A percentile compares a stretch with the other conserved stretches of the same genome.
Conservation (phyloP, 108 stramenopile genomes). For the Nitzschia palea region DNA sequence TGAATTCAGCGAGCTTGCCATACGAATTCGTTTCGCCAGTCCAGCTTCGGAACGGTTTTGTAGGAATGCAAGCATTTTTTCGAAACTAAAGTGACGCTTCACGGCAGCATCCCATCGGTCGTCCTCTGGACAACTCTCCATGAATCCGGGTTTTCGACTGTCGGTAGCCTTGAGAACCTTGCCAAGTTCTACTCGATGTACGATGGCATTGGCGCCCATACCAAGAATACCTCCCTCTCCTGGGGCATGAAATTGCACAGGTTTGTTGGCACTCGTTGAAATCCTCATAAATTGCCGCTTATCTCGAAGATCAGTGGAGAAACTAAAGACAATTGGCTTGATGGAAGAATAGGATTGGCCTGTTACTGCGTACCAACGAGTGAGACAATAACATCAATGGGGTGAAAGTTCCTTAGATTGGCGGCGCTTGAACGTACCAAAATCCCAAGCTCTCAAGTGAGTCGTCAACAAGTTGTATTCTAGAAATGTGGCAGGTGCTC, state of each 20-base stretch:
- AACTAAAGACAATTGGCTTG: conserved; percentile 67
- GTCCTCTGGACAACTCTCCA: conserved; percentile 1
- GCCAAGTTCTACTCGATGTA: conserved; percentile 65
- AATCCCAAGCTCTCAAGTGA: conserved; percentile 76
- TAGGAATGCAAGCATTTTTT: conserved; percentile 69
- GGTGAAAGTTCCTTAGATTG: too few relatives aligned
- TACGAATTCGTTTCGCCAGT: conserved; percentile 64
- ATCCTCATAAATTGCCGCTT: conserved; percentile 75
- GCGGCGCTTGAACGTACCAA: conserved; percentile 18
- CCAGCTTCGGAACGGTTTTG: conserved; percentile 67
- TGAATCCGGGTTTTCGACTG: conserved; percentile 10
- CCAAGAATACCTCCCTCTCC: conserved; percentile 69
- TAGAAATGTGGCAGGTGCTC: conserved; percentile 67
- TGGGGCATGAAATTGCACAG: conserved; percentile 63
- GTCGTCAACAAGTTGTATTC: conserved; percentile 59
- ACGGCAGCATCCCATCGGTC: conserved; percentile 73
- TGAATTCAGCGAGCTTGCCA: conserved; percentile 62
- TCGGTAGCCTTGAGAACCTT: conserved; percentile 35
- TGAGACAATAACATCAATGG: too few relatives aligned
- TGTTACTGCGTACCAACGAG: too few relatives aligned
- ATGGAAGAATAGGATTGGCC: conserved; percentile 65
- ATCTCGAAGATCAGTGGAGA: conserved; percentile 59
- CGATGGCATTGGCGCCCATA: conserved; percentile 80
- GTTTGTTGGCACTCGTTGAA: conserved; percentile 52
- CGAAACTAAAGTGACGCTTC: conserved; percentile 62